Base-by-base conservation (phyloP, 345 rosid genomes). In the Atalantia buxifolia region DNA sequence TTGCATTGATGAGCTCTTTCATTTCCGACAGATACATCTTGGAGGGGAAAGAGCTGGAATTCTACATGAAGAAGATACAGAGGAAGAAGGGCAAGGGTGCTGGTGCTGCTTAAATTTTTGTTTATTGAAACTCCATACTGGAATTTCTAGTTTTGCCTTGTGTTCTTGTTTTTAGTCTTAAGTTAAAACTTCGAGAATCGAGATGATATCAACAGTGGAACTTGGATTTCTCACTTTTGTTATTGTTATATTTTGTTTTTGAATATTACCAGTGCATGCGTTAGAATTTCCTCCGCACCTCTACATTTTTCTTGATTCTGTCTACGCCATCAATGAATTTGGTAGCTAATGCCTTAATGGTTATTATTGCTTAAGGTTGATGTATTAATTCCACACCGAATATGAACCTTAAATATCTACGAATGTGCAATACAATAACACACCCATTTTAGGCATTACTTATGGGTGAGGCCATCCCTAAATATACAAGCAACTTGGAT, bases 1-100 rank as follows among this genome's bases (percentile, higher is more conserved):
- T 60, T 60, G n/a, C 19, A 9, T 61, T 22, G 62, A 68, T 13
- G 56, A 6, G 45, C 14, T 19, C 22, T 62, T 55, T 78, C 4
- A 25, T 61, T 78, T 80, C 6, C 50, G 65, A 50, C 89, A 91
- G 94, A 69, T 94, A 87, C 72, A 91, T 88, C 24, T 82, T 86
- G 86, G 94, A 92, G 77, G 95, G 94, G 53, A 89, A 83, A 83
- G 95, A 91, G 83, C 78, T 92, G 36, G 98, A 91, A 35, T 92
- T 92, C 70, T 91, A 89, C 87, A 85, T 87, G 94, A 93, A 88
- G 92, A 90, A 94, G 89, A 33, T 92, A 25, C 97, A 91, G 84
- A 92, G 83, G 89, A 92, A 92, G 94, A 89, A 94, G 91, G 98
- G 98, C 76, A 93, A 88, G 89, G 89, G 89, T 72, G 88, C 92